Conservation (phyloP, 306 rosid species). For the Potentilla sterilis region DNA sequence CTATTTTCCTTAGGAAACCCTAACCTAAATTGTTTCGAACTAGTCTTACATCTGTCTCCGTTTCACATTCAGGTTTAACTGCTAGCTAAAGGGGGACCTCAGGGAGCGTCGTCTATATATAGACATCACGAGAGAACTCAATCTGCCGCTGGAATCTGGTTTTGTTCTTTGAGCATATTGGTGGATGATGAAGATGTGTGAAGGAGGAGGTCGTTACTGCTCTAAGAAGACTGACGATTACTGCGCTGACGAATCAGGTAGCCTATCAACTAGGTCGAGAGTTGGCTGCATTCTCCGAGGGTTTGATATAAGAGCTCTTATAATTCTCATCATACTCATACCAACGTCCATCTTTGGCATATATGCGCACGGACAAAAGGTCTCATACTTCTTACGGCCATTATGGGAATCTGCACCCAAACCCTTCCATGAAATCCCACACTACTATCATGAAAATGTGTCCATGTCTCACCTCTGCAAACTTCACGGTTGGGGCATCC, state of each 20-base stretch:
- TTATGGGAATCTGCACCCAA: background rate
- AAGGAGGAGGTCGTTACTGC: background rate
- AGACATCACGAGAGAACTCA: background rate
- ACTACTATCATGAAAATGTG: background rate
- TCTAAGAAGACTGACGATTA: background rate
- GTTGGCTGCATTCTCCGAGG: background rate
- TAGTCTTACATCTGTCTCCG: background rate
- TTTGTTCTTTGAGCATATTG: background rate
- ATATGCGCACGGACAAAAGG: background rate
- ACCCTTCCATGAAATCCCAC: conserved; percentile 2
- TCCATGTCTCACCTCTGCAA: background rate
- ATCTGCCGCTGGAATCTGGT: background rate
- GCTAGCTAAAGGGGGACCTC: background rate
- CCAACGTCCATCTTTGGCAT: background rate
- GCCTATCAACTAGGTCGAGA: background rate
- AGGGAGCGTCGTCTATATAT: background rate
- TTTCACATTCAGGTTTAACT: background rate
- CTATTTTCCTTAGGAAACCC: no score
- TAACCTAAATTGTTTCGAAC: background rate
- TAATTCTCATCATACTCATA: background rate
- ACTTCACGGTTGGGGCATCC: background rate
- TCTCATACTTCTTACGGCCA: background rate
- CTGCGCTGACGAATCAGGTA: background rate
- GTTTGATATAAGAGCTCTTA: background rate
- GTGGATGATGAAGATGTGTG: background rate